Conservation (phyloP, 106 monocot genomes). For the Acanthochlamys bracteata region DNA sequence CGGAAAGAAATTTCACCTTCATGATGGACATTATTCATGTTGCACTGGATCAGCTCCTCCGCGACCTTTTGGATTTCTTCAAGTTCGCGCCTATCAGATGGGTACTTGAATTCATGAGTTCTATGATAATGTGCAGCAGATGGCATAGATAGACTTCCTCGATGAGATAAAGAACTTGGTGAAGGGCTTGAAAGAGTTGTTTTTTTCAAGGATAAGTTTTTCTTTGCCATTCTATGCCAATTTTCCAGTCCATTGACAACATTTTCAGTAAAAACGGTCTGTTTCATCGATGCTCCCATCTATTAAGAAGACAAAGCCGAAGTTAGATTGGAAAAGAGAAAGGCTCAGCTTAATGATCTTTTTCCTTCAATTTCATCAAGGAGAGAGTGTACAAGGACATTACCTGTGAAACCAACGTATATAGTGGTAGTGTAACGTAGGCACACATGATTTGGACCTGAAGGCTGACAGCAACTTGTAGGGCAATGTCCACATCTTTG, state of each 20-base stretch:
- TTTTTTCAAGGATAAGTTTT: conserved; percentile 13
- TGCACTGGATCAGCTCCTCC: conserved; percentile 21
- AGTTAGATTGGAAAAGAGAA: not conserved
- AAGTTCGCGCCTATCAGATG: conserved; percentile 16
- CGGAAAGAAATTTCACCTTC: conserved; percentile 25
- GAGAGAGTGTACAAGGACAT: too few species aligned
- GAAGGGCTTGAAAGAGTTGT: not conserved
- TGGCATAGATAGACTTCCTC: not conserved
- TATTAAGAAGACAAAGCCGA: not conserved
- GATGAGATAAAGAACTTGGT: not conserved
- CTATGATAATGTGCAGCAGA: not conserved
- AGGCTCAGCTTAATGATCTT: not conserved
- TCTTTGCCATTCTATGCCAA: conserved; percentile 29
- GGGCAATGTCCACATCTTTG: conserved; percentile 4
- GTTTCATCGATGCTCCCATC: conserved; percentile 51
- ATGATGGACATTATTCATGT: not conserved
- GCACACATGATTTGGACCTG: conserved; percentile 41
- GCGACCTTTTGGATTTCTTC: conserved; percentile 21
- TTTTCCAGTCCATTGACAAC: conserved; percentile 26
- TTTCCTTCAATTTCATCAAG: not conserved
- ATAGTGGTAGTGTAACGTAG: conserved; percentile 42
- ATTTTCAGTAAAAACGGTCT: conserved; percentile 33
- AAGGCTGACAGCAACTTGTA: conserved; percentile 18
- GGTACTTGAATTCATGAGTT: conserved; percentile 18
- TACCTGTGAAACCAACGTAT: conserved; percentile 51